Base-by-base conservation (phyloP, 192 early-diverging fungal species). In the Mortierella hygrophila region DNA sequence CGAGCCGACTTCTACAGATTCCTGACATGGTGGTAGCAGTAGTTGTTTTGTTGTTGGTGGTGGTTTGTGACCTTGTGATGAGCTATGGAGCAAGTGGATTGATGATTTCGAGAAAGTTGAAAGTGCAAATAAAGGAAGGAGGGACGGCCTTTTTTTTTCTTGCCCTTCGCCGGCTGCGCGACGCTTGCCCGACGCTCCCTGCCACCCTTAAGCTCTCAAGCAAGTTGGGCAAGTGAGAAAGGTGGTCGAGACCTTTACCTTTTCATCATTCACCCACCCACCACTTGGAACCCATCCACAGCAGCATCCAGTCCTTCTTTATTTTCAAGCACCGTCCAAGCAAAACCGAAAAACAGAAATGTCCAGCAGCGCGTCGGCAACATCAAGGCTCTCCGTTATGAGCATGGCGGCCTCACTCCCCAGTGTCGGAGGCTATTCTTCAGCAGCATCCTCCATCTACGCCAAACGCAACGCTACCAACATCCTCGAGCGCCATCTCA, bases 1-100 rank as follows among this genome's bases (percentile, higher is more conserved):
- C 90, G n/a, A 98, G 90, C 29, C 97, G 90, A 38, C 92, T 93
- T 63, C 88, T 90, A 77, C 96, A 95, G 74, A 98, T 97, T 81
- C 92, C 91, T 68, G 93, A 93, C 89, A 90, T 90, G 72, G 46
- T 76, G 37, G 11, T 65, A 23, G n/a, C 32, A 29, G 29, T 10
- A 23, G n/a, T 65, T 11, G 29, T 5, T 60, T n/a, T 52, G 42
- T 68, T 77, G 76, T 77, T 63, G 40, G 9, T 68, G 38, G 38
- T 5, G 38, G 38, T n/a, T 60, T 23, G 26, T 65, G 16, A 32
- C 60, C 60, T 65, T 65, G 29, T 15, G 60, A 65, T 65, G 60
- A 13, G 23, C 13, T 65, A 26, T 65, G 49, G 16, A 20, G 13
- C 32, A 1, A 20, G 13, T 65, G 60, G 57, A 65, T 65, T 65